Evolutionary conservation across 2,329 filamentous ascomycete species (phyloP).

Genomic region (Colletotrichum coccodes): DNA sequence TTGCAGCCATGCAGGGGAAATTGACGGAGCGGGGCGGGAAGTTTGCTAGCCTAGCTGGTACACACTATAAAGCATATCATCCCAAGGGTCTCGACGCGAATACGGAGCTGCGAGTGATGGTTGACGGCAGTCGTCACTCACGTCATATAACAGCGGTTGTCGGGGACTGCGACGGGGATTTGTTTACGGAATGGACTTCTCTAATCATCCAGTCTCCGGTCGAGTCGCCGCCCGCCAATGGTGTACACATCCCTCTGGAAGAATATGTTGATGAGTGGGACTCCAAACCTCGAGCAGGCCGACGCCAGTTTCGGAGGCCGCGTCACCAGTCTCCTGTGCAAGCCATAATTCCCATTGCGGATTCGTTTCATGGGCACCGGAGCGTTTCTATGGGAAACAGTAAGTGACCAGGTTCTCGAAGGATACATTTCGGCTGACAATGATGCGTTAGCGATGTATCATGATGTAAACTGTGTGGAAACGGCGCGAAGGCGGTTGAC

Average conservation of each 20-base stretch:
- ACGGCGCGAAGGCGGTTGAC: slow-evolving; percentile 12
- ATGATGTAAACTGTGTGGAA: neutral
- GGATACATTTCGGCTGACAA: neutral
- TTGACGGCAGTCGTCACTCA: neutral
- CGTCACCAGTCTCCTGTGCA: neutral
- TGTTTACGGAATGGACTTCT: slow-evolving; percentile 6
- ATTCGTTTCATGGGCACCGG: neutral
- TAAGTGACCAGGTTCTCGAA: neutral
- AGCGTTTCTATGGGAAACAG: neutral
- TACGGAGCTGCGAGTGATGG: slow-evolving; percentile 19
- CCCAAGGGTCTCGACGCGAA: slow-evolving; percentile 33
- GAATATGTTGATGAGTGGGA: neutral
- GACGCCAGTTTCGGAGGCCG: neutral
- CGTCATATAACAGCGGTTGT: neutral
- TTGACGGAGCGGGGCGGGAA: slow-evolving; percentile 53
- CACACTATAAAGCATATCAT: slow-evolving; percentile 56
- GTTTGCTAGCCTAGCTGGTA: slow-evolving; percentile 56
- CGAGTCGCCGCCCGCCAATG: slow-evolving; percentile 10
- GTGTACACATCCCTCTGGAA: slow-evolving; percentile 12
- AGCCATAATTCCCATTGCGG: neutral
- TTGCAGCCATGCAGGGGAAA: slow-evolving; percentile 42
- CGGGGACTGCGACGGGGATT: neutral
- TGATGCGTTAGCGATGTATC: no score
- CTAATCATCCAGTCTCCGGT: slow-evolving; percentile 34
- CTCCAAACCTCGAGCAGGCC: neutral